phyloP scores from a whole-genome alignment of 129 eudicot species.

The Scalesia atractyloides region DNA sequence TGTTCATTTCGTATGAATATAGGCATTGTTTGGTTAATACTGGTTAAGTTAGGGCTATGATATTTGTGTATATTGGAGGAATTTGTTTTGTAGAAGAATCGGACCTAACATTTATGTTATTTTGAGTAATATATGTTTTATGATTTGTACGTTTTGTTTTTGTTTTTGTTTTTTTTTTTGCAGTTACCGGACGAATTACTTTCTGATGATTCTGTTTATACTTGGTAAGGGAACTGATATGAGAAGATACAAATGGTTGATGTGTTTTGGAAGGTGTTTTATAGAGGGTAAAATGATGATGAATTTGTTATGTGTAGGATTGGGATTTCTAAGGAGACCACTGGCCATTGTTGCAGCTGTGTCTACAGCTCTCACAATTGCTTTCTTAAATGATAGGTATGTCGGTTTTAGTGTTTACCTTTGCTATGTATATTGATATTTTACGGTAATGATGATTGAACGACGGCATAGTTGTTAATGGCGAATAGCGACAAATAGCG shows the following conservation, averaged over 20 bases:
- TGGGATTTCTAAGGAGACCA: slow-evolving; percentile 90
- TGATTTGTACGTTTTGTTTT: too few relatives aligned
- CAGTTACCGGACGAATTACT: slow-evolving; percentile 94
- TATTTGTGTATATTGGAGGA: background rate
- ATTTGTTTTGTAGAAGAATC: background rate
- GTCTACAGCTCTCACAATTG: slow-evolving; percentile 68
- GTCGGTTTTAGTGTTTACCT: background rate
- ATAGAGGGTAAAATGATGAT: background rate
- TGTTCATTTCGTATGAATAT: background rate
- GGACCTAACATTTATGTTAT: background rate
- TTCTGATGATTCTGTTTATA: slow-evolving; percentile 69
- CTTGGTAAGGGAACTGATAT: slow-evolving; percentile 56
- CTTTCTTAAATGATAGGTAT: slow-evolving; percentile 92
- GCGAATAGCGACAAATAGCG: too few relatives aligned
- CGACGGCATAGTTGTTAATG: too few relatives aligned
- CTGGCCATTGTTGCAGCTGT: slow-evolving; percentile 85
- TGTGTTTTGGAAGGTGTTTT: background rate
- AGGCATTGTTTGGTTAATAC: background rate
- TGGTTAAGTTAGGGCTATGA: background rate
- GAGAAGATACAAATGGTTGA: background rate
- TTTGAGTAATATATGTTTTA: background rate
- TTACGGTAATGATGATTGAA: slow-evolving; percentile 5
- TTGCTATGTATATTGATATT: background rate
- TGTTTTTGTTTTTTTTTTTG: slow-evolving; percentile 7
- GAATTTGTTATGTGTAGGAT: slow-evolving; percentile 42